Evolutionary conservation across 2,329 filamentous ascomycete species (phyloP).

Genomic region (Colletotrichum liriopes): DNA sequence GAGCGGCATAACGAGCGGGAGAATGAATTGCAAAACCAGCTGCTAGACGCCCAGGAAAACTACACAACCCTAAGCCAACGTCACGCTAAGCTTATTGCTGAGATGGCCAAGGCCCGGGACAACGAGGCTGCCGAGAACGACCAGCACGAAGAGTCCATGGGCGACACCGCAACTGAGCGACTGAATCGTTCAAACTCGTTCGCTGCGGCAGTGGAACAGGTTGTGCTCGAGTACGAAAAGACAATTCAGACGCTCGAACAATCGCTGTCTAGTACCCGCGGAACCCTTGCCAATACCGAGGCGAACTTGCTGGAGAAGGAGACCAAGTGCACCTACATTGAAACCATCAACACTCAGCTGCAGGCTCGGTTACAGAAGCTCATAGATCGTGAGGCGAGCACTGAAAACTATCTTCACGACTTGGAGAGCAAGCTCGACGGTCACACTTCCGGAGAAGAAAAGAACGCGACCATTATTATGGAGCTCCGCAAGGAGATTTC

Average conservation of each 20-base stretch:
- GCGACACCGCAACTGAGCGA: conserved; percentile 87
- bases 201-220: conserved; percentile 94
- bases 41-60: conserved; percentile 94
- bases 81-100: conserved; percentile 94
- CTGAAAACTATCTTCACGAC: conserved; percentile 93
- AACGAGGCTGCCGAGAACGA: conserved; percentile 74
- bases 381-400: conserved; percentile 90
- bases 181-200: conserved; percentile 96
- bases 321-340: conserved; percentile 91
- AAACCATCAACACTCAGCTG: conserved; percentile 92
- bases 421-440: conserved; percentile 92
- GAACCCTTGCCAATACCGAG: conserved; percentile 87
- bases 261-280: conserved; percentile 89
- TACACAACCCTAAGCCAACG: conserved; percentile 92
- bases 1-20: conserved; percentile 90
- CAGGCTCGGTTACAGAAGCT: conserved; percentile 93
- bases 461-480: conserved; percentile 86
- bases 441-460: conserved; percentile 92
- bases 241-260: conserved; percentile 95
- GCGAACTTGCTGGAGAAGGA: conserved; percentile 92
- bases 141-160: conserved; percentile 73
- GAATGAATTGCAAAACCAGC: conserved; percentile 91
- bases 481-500: conserved; percentile 94
- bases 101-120: conserved; percentile 90
- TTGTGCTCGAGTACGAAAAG: conserved; percentile 98